These are phyloP conservation scores for Neofusicoccum laricinum DNA, from an alignment of 2,329 filamentous ascomycete genomes.

Conservation along the genomic window DNA sequence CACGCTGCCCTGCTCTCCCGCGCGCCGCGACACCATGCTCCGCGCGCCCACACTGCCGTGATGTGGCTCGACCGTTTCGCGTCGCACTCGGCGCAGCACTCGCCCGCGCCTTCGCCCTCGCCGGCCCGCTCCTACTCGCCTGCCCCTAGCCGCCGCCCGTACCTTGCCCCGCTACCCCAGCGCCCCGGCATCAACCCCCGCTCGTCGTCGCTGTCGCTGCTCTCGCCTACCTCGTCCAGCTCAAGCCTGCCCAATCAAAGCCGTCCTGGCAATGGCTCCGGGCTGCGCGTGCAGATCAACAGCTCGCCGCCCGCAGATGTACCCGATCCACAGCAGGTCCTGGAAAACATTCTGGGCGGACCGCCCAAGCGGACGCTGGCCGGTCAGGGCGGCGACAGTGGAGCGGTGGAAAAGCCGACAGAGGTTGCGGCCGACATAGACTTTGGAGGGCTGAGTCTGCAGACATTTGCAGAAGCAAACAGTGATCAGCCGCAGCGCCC, in stretches of 20 bases:
- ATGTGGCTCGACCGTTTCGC: constrained; percentile 94
- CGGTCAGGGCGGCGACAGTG: constrained; percentile 16
- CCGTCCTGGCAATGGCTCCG: constrained; percentile 65
- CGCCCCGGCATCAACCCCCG: constrained; percentile 67
- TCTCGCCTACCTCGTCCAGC: constrained; percentile 70
- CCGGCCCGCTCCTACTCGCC: constrained; percentile 70
- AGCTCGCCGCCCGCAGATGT: constrained; percentile 53
- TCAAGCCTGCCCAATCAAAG: constrained; percentile 68
- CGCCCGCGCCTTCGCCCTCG: constrained; percentile 39
- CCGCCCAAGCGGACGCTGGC: constrained; percentile 24
- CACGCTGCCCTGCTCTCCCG: background rate
- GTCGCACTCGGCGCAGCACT: constrained; percentile 60
- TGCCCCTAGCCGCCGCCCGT: constrained; percentile 64
- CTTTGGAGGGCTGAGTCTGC: constrained; percentile 74
- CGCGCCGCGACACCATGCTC: constrained; percentile 4
- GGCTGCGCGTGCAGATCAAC: constrained; percentile 58
- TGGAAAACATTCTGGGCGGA: constrained; percentile 59
- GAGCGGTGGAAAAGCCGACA: constrained; percentile 41
- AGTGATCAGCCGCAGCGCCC: constrained; percentile 30
- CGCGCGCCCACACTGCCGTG: constrained; percentile 20
- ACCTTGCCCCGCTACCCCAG: constrained; percentile 64
- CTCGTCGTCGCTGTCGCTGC: constrained; percentile 76
- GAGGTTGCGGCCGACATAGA: constrained; percentile 65
- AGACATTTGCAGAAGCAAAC: constrained; percentile 59
- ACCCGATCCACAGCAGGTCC: constrained; percentile 67